A percentile compares a stretch with the other conserved stretches of the same genome.
These are phyloP conservation scores for Zizania palustris DNA, from an alignment of 202 grass and related monocot genomes.

Conservation along the genomic window DNA sequence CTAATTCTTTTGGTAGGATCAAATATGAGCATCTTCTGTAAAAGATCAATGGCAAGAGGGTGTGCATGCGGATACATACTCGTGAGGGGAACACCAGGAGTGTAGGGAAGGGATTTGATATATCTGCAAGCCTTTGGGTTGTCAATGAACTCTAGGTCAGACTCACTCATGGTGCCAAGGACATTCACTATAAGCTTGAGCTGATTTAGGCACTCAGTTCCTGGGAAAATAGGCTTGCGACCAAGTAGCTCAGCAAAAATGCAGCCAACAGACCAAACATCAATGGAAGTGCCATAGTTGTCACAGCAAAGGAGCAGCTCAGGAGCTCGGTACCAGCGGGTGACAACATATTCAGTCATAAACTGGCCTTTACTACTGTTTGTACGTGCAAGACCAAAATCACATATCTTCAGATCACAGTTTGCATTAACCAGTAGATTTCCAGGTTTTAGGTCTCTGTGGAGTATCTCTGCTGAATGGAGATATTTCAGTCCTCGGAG, in stretches of 20 bases:
- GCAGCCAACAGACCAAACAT: conserved; percentile 93
- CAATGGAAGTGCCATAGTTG: conserved; percentile 84
- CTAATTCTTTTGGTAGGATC: conserved; percentile 81
- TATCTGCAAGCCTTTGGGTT: conserved; percentile 80
- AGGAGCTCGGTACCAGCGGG: conserved; percentile 85
- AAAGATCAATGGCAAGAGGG: conserved; percentile 74
- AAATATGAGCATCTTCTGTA: conserved; percentile 90
- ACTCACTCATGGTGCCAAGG: conserved; percentile 74
- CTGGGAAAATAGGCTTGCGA: conserved; percentile 86
- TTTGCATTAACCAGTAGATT: conserved; percentile 90
- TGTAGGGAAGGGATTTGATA: conserved; percentile 84
- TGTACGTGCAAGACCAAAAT: conserved; percentile 89
- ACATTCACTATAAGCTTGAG: conserved; percentile 89
- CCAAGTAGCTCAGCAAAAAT: conserved; percentile 94
- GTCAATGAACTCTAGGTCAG: conserved; percentile 81
- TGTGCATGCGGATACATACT: conserved; percentile 76
- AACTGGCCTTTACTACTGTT: conserved; percentile 75
- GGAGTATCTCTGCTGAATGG: conserved; percentile 94
- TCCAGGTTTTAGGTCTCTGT: conserved; percentile 88
- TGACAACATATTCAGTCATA: conserved; percentile 93
- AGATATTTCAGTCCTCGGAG: conserved; percentile 90
- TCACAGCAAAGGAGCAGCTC: conserved; percentile 88
- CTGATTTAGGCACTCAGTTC: conserved; percentile 84
- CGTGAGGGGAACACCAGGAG: conserved; percentile 62
- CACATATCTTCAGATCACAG: conserved; percentile 95